Evolutionary conservation across 2,329 filamentous ascomycete genomes (phyloP).

Genomic region (Microcyclosporella mali): DNA sequence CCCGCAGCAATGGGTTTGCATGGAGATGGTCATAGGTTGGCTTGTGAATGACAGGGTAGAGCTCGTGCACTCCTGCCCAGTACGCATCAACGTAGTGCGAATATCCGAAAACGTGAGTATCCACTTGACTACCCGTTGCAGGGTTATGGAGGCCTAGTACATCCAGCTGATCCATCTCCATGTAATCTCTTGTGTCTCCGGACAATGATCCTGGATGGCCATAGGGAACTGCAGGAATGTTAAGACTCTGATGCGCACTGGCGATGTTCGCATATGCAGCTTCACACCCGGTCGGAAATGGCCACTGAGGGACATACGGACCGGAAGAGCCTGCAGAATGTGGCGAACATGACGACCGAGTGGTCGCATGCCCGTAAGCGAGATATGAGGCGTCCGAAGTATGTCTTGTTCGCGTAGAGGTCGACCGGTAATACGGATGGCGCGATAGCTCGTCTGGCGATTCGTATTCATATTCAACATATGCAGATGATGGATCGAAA

Average conservation of each 20-base stretch:
- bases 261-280: not conserved
- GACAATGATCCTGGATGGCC: not conserved
- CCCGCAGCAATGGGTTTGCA: constrained; percentile 39
- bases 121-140: too few species aligned
- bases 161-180: constrained; percentile 14
- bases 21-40: constrained; percentile 33
- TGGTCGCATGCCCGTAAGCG: constrained; percentile 3
- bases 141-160: constrained; percentile 4
- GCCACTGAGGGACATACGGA: constrained; percentile 9
- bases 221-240: constrained; percentile 1
- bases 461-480: constrained; percentile 18
- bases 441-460: constrained; percentile 12
- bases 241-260: not conserved
- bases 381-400: constrained; percentile 7
- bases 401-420: constrained; percentile 7
- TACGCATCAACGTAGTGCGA: constrained; percentile 40
- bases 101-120: not conserved
- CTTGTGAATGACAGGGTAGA: constrained; percentile 41
- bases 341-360: constrained; percentile 11
- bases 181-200: constrained; percentile 15
- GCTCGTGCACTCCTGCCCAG: constrained; percentile 42
- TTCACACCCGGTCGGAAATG: not conserved
- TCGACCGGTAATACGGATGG: constrained; percentile 18
- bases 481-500: constrained; percentile 10
- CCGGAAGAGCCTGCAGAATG: constrained; percentile 16